Evolutionary conservation across 2,329 filamentous ascomycete genomes (phyloP), one percentile per base, ranked within the genome.

Genomic region (Bipolaris zeicola): DNA sequence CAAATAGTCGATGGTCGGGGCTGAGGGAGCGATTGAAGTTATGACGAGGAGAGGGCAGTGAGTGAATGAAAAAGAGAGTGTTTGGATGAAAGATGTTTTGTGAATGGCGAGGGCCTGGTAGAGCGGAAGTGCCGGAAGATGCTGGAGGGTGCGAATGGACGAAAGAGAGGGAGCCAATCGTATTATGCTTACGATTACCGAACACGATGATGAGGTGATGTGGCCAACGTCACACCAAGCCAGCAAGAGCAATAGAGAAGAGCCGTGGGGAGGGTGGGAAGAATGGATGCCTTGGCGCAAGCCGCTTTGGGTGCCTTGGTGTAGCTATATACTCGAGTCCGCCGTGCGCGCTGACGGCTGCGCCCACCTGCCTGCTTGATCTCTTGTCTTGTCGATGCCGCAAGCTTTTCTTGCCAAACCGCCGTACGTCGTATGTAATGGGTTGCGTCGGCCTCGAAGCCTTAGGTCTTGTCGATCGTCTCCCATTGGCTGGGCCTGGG

Each of bases 61-160:
- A 41, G 26, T 31, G 28, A 13, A 31, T 31, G 24, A 18, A 34
- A 14, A 11, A 10, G 18, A 24, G 33, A 45, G 33, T 20, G 42
- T 26, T 39, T 33, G 34, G 24, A 42, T 22, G 13, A 39, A 24
- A 26, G 28, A 31, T 31, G 28, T 13, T 28, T 31, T 31, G 28
- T 31, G 28, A 31, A 26, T 18, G 16, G 20, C 16, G n/a, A 20
- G 8, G 41, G 22, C 36, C 18, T 26, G 31, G 38, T 47, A 47
- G 36, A 13, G 52, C 55, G 57, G 51, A 58, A 47, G 46, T 46
- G 16, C 43, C 57, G 54, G 57, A 50, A 54, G 50, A 36, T 49
- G 34, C 18, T 44, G 20, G 50, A 51, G 47, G 48, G 50, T 42
- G 39, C 34, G 37, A 37, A 26, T 37, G 33, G 34, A 26, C 45